Percentiles rank a stretch among this genome's conserved stretches.
phyloP scores from a whole-genome alignment of 2,329 filamentous ascomycete species.

The Neofusicoccum sp. region DNA sequence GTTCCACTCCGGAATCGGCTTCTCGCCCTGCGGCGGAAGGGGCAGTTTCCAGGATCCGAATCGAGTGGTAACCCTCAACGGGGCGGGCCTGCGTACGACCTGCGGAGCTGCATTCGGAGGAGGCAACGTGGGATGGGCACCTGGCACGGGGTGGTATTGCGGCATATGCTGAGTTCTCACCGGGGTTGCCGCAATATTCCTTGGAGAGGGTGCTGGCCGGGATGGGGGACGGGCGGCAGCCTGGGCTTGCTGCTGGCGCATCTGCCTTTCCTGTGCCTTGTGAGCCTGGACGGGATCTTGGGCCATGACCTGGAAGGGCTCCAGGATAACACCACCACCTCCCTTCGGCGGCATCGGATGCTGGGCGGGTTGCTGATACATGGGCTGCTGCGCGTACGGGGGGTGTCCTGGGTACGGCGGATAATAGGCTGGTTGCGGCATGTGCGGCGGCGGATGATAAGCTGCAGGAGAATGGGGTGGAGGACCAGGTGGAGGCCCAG shows the following conservation, averaged over 20 bases:
- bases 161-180: not conserved
- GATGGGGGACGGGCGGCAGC: slow-evolving; percentile 5
- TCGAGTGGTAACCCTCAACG: not conserved
- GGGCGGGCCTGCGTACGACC: not conserved
- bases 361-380: slow-evolving; percentile 43
- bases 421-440: slow-evolving; percentile 37
- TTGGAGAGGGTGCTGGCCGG: slow-evolving; percentile 1
- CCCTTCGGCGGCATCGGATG: slow-evolving; percentile 19
- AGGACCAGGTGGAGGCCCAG: slow-evolving; percentile 29
- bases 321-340: slow-evolving; percentile 48
- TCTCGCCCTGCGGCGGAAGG: not conserved
- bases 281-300: slow-evolving; percentile 46
- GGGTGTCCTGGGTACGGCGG: slow-evolving; percentile 34
- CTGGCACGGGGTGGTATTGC: not conserved
- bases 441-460: slow-evolving; percentile 33
- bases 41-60: slow-evolving; percentile 18
- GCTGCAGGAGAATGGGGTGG: slow-evolving; percentile 35
- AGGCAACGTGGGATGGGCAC: slow-evolving; percentile 2
- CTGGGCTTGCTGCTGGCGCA: slow-evolving; percentile 27
- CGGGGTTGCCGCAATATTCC: slow-evolving; percentile 3
- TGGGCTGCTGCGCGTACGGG: slow-evolving; percentile 32
- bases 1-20: slow-evolving; percentile 8
- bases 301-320: slow-evolving; percentile 50
- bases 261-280: slow-evolving; percentile 33
- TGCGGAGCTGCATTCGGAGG: not conserved